phyloP scores from a whole-genome alignment of 306 rosid species.

The Castanea mollissima region DNA sequence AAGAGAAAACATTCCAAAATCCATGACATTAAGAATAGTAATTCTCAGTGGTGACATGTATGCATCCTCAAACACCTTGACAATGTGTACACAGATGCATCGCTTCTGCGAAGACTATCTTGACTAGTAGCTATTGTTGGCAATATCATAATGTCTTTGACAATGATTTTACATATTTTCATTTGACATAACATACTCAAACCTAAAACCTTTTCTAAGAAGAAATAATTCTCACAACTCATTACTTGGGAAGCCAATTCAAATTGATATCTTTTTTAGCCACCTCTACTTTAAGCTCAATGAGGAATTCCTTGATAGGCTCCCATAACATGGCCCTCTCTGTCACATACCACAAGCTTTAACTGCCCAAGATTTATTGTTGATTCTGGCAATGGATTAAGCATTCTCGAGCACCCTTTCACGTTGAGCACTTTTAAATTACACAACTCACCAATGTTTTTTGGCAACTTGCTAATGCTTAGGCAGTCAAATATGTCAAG shows the following conservation, averaged over 20 bases:
- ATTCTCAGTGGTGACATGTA: too few relatives aligned
- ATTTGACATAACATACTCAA: too few relatives aligned
- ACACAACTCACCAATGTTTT: slow-evolving; percentile 22
- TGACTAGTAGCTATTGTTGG: too few relatives aligned
- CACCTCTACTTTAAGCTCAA: neutral
- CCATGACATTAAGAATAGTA: slow-evolving; percentile 87
- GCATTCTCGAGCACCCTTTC: slow-evolving; percentile 25
- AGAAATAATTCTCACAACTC: neutral
- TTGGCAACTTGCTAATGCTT: slow-evolving; percentile 29
- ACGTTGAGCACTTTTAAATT: slow-evolving; percentile 21
- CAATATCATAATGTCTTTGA: too few relatives aligned
- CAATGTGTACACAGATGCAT: too few relatives aligned
- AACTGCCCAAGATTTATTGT: slow-evolving; percentile 5
- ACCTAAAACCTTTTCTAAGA: too few relatives aligned
- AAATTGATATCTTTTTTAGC: slow-evolving; percentile 23
- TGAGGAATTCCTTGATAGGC: neutral
- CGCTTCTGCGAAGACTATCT: slow-evolving; percentile 69
- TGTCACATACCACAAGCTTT: slow-evolving; percentile 31
- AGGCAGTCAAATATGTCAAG: slow-evolving; percentile 37
- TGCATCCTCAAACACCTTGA: too few relatives aligned
- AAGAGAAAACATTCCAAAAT: slow-evolving; percentile 67
- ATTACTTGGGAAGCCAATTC: slow-evolving; percentile 19
- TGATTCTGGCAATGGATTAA: slow-evolving; percentile 10
- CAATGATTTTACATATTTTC: too few relatives aligned
- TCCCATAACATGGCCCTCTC: slow-evolving; percentile 17